A percentile compares a stretch with the other conserved stretches of the same genome.
These are phyloP conservation scores for Penicillium italicum DNA, from an alignment of 2,329 filamentous ascomycete genomes.

Conservation along the genomic window DNA sequence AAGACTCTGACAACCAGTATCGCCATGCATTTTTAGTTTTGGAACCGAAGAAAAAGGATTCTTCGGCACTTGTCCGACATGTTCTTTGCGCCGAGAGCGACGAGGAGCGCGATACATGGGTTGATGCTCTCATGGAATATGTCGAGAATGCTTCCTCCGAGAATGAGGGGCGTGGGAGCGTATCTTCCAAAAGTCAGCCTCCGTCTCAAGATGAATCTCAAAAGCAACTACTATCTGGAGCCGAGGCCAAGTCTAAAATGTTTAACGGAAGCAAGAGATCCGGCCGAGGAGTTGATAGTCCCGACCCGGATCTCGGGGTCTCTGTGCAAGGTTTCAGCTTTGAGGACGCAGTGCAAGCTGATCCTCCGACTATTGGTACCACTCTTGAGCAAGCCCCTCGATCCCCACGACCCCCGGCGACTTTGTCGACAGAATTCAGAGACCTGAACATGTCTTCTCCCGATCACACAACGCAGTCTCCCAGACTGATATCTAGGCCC, in stretches of 20 bases:
- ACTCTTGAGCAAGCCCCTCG: conserved; percentile 33
- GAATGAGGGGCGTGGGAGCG: conserved; percentile 26
- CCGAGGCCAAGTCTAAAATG: conserved; percentile 25
- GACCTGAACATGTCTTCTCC: conserved; percentile 22
- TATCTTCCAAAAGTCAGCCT: conserved; percentile 19
- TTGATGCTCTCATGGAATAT: conserved; percentile 82
- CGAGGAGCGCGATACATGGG: conserved; percentile 87
- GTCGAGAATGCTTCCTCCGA: conserved; percentile 57
- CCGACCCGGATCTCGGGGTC: conserved; percentile 35
- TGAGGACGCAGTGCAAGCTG: conserved; percentile 55
- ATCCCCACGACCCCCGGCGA: conserved; percentile 34
- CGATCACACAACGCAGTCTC: conserved; percentile 35
- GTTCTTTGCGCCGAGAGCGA: conserved; percentile 96
- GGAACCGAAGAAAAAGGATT: conserved; percentile 95
- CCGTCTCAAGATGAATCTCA: conserved; percentile 18
- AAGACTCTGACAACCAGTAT: conserved; percentile 89
- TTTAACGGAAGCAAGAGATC: conserved; percentile 29
- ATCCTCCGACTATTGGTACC: conserved; percentile 53
- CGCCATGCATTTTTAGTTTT: conserved; percentile 92
- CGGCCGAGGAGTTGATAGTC: conserved; percentile 38
- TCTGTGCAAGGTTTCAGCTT: conserved; percentile 52
- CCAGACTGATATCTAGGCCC: conserved; percentile 72
- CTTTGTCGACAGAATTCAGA: conserved; percentile 29
- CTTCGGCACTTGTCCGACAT: conserved; percentile 80
- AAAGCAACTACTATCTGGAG: conserved; percentile 16